Percentiles rank a stretch among this genome's conserved stretches.
Conservation (phyloP, 129 eudicot genomes). For the Flaveria ramosissima region DNA sequence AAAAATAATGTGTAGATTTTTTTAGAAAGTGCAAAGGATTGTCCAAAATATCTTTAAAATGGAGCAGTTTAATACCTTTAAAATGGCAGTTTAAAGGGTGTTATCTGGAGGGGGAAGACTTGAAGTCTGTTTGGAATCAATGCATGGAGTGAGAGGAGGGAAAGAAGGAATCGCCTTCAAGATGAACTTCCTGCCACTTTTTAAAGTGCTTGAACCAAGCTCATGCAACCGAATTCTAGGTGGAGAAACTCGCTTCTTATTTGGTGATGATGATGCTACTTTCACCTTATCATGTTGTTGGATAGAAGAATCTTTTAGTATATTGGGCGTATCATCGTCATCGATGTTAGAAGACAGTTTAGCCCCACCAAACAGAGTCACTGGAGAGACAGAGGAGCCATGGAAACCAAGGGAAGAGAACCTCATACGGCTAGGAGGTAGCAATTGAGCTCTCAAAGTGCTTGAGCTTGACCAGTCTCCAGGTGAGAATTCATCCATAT, state of each 20-base stretch:
- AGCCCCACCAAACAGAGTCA: slow-evolving; percentile 36
- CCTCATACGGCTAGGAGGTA: slow-evolving; percentile 30
- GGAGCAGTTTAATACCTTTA: slow-evolving; percentile 30
- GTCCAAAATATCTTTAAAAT: slow-evolving; percentile 31
- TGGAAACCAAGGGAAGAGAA: slow-evolving; percentile 38
- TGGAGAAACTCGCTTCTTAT: slow-evolving; percentile 83
- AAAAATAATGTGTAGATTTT: background rate
- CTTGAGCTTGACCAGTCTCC: slow-evolving; percentile 38
- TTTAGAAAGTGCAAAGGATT: background rate
- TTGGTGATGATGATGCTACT: slow-evolving; percentile 59
- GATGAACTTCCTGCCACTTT: slow-evolving; percentile 68
- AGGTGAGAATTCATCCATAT: slow-evolving; percentile 36
- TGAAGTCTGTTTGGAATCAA: slow-evolving; percentile 40
- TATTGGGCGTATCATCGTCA: slow-evolving; percentile 68
- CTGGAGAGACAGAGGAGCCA: slow-evolving; percentile 52
- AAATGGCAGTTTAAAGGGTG: slow-evolving; percentile 25
- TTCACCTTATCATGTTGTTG: slow-evolving; percentile 42
- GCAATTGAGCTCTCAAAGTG: slow-evolving; percentile 28
- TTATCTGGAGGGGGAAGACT: slow-evolving; percentile 20
- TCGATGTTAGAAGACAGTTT: slow-evolving; percentile 29
- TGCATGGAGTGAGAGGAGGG: slow-evolving; percentile 65
- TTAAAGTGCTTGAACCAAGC: slow-evolving; percentile 53
- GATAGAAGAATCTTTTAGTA: slow-evolving; percentile 50
- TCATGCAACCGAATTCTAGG: slow-evolving; percentile 53
- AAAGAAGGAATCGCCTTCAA: slow-evolving; percentile 61